A percentile compares a stretch with the other conserved stretches of the same genome.
Evolutionary conservation across 2,329 filamentous ascomycete species (phyloP).

Genomic region (Exophiala aquamarina): DNA sequence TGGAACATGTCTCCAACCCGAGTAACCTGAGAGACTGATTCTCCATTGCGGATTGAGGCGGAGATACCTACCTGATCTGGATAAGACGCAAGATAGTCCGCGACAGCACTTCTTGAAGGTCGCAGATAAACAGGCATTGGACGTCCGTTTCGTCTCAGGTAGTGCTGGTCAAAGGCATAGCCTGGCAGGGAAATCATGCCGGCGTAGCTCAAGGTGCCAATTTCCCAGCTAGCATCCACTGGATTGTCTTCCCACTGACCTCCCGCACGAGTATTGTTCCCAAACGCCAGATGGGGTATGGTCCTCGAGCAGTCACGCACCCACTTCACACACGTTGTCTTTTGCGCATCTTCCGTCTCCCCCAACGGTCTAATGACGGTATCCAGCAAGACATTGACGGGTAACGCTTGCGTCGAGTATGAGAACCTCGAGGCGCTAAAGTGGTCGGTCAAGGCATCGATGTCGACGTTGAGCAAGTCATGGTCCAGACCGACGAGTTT

Average conservation of each 20-base stretch:
- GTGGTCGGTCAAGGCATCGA: constrained; percentile 54
- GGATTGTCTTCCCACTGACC: constrained; percentile 62
- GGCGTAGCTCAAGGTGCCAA: constrained; percentile 62
- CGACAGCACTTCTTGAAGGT: constrained; percentile 55
- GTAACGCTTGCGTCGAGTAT: constrained; percentile 62
- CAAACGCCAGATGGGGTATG: constrained; percentile 56
- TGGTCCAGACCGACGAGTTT: constrained; percentile 50
- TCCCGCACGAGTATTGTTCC: constrained; percentile 51
- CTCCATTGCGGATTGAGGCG: constrained; percentile 45
- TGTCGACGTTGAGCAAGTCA: constrained; percentile 49
- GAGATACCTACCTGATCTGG: constrained; percentile 54
- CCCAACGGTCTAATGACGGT: constrained; percentile 59
- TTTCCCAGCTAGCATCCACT: constrained; percentile 53
- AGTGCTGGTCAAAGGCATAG: constrained; percentile 57
- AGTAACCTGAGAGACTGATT: constrained; percentile 44
- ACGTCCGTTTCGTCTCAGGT: constrained; percentile 42
- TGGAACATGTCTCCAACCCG: constrained; percentile 49
- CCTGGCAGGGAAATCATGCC: constrained; percentile 62
- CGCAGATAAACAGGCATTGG: constrained; percentile 53
- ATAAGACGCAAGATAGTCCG: constrained; percentile 56
- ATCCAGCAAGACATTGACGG: constrained; percentile 60
- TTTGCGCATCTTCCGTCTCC: constrained; percentile 55
- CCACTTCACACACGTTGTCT: constrained; percentile 56
- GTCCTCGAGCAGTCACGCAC: constrained; percentile 50
- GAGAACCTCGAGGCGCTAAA: constrained; percentile 58